Evolutionary conservation across 1,139 yeast species (phyloP).

Genomic region (Kodamaea alishanica): DNA sequence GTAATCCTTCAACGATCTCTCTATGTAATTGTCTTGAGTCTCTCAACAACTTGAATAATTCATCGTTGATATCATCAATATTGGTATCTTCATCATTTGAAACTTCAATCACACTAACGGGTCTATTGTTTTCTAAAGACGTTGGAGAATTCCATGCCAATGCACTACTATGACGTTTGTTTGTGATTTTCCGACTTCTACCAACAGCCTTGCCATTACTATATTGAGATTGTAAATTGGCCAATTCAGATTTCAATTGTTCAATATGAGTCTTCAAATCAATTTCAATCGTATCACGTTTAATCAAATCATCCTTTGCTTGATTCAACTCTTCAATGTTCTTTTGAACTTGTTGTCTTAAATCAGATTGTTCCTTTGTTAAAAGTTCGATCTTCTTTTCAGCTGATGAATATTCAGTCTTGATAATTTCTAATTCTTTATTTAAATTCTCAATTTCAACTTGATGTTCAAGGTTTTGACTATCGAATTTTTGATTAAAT

Average conservation of each 20-base stretch:
- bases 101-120: conserved; percentile 59
- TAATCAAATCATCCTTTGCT: conserved; percentile 59
- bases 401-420: conserved; percentile 60
- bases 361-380: conserved; percentile 59
- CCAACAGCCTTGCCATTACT: conserved; percentile 9
- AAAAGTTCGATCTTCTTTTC: conserved; percentile 61
- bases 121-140: conserved; percentile 36
- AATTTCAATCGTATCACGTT: conserved; percentile 63
- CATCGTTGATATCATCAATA: conserved; percentile 68
- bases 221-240: conserved; percentile 43
- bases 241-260: conserved; percentile 64
- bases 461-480: conserved; percentile 46
- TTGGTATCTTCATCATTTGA: conserved; percentile 55
- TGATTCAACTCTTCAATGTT: conserved; percentile 60
- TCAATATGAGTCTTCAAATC: conserved; percentile 68
- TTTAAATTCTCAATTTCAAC: conserved; percentile 52
- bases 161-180: conserved; percentile 44
- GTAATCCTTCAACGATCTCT: conserved; percentile 83
- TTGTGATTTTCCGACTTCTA: conserved; percentile 25
- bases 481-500: conserved; percentile 44
- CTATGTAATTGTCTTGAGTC: conserved; percentile 76
- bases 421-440: conserved; percentile 53
- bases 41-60: conserved; percentile 66
- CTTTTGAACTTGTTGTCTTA: conserved; percentile 60
- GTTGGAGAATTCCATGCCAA: conserved; percentile 34